Conservation (phyloP, 257 asterid genomes). For the Solanum gracilifrons region DNA sequence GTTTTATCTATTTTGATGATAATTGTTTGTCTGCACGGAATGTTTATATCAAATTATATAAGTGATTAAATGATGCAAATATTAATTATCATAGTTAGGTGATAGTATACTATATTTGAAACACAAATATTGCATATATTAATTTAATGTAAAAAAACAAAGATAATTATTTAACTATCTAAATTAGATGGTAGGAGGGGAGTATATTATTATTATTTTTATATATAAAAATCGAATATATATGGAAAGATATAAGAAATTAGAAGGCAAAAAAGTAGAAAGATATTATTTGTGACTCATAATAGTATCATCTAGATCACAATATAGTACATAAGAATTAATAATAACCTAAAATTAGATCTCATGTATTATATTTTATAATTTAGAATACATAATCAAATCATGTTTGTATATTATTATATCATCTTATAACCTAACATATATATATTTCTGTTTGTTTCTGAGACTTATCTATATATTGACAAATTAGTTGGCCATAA, state of each 20-base stretch:
- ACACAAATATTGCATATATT: neutral
- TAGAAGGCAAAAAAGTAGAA: neutral
- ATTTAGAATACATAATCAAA: neutral
- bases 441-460: neutral
- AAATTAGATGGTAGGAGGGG: neutral
- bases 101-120: neutral
- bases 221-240: neutral
- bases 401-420: neutral
- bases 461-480: neutral
- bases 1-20: neutral
- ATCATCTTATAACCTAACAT: neutral
- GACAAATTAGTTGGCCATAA: neutral
- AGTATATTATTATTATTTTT: neutral
- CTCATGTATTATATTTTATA: neutral
- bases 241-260: neutral
- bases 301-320: neutral
- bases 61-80: neutral
- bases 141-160: neutral
- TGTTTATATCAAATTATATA: too few relatives aligned
- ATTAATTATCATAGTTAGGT: neutral
- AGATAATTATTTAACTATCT: neutral
- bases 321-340: neutral
- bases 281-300: neutral
- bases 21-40: fast-evolving
- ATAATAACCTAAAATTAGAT: neutral